These are phyloP conservation scores for Eremothecium gossypii DNA, from an alignment of 1,139 yeast genomes.

Conservation along the genomic window DNA sequence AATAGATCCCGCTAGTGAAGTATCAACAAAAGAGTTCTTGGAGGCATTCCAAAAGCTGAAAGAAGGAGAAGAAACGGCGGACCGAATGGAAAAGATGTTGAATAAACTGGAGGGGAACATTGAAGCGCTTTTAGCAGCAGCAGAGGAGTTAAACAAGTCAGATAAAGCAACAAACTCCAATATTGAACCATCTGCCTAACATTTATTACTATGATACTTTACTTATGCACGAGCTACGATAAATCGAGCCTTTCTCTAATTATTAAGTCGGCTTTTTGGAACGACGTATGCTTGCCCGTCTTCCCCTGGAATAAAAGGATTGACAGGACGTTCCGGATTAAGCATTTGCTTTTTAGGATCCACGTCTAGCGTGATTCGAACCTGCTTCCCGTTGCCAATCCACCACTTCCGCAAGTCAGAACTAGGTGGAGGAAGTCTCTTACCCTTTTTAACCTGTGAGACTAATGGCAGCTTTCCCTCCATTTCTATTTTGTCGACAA, in stretches of 20 bases:
- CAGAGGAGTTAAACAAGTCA: constrained; percentile 6
- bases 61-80: constrained; percentile 51
- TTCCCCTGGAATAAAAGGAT: constrained; percentile 52
- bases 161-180: background rate
- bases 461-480: constrained; percentile 6
- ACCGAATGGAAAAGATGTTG: constrained; percentile 44
- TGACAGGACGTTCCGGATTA: constrained; percentile 58
- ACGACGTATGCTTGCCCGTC: background rate
- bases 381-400: constrained; percentile 70
- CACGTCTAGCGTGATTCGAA: constrained; percentile 43
- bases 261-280: background rate
- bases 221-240: background rate
- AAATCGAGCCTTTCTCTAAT: background rate
- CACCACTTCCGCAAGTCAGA: constrained; percentile 84
- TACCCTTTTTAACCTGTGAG: constrained; percentile 9
- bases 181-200: background rate
- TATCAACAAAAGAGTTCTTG: constrained; percentile 1
- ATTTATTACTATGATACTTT: background rate
- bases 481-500: constrained; percentile 11
- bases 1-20: background rate
- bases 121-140: constrained; percentile 37
- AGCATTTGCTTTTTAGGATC: constrained; percentile 36
- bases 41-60: constrained; percentile 34
- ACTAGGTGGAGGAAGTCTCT: constrained; percentile 75
- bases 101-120: constrained; percentile 48